phyloP scores from a whole-genome alignment of 139 green algal genomes.

The Micromonas commoda region DNA sequence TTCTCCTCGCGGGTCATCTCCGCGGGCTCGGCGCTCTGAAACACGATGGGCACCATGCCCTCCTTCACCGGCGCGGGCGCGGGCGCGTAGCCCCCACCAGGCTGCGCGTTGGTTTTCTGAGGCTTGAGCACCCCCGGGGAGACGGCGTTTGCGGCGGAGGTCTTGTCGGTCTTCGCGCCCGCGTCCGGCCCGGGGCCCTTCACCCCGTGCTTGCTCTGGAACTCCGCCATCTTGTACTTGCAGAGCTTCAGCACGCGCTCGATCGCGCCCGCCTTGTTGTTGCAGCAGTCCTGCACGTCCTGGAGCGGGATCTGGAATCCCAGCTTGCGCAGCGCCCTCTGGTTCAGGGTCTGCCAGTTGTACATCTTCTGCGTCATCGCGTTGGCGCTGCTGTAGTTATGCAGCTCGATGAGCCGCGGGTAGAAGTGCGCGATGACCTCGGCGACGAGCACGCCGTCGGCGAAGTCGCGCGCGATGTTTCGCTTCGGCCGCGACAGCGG shows the following conservation, averaged over 20 bases:
- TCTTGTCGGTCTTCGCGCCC: no score
- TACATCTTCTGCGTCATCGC: conserved; percentile 80
- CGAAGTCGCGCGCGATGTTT: conserved; percentile 85
- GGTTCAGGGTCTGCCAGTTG: conserved; percentile 92
- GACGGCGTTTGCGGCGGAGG: no score
- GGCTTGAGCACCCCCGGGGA: no score
- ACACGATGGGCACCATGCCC: no score
- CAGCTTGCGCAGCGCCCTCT: conserved; percentile 69
- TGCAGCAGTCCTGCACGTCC: conserved; percentile 55
- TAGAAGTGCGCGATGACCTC: conserved; percentile 77
- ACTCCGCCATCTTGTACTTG: conserved; percentile 49
- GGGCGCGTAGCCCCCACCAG: no score
- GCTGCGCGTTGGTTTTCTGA: no score
- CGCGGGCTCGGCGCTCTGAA: no score
- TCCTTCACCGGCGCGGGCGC: no score
- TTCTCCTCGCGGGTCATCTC: no score
- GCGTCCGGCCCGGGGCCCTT: no score
- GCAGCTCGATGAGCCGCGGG: conserved; percentile 79
- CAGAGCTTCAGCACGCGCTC: conserved; percentile 75
- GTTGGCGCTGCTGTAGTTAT: conserved; percentile 87
- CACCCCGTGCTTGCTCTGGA: not conserved
- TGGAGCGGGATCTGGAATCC: conserved; percentile 56
- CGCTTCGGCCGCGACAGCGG: conserved; percentile 79
- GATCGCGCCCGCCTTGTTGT: conserved; percentile 49
- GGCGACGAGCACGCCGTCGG: conserved; percentile 82